Conservation (phyloP, 768 basidiomycete genomes). For the Mycena belliarum region DNA sequence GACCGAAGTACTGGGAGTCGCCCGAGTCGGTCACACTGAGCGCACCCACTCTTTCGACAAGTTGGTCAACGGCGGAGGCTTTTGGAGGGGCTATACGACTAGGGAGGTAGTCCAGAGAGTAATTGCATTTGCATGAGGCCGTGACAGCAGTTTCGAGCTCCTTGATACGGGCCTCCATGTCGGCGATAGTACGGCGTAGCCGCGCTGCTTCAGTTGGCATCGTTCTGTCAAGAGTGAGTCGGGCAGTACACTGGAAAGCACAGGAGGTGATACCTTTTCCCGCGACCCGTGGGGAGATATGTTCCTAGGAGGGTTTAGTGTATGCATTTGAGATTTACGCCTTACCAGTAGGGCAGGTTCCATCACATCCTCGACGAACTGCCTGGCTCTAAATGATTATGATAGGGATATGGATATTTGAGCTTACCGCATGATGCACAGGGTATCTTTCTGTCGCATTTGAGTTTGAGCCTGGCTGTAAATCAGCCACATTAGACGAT, state of each 20-base stretch:
- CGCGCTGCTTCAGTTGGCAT: slow-evolving; percentile 8
- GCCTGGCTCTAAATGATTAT: too few relatives aligned
- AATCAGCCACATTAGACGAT: background rate
- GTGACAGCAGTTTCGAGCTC: slow-evolving; percentile 4
- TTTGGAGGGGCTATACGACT: background rate
- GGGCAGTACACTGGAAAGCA: too few relatives aligned
- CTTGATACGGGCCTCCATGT: slow-evolving; percentile 1
- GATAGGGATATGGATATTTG: too few relatives aligned
- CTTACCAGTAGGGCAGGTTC: slow-evolving; percentile 6
- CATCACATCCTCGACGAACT: slow-evolving; percentile 9
- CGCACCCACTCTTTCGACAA: slow-evolving; percentile 3
- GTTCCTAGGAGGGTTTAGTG: background rate
- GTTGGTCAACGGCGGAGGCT: background rate
- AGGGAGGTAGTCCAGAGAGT: background rate
- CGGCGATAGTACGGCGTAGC: background rate
- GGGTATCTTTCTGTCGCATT: slow-evolving; percentile 9
- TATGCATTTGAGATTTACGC: background rate
- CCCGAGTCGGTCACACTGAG: background rate
- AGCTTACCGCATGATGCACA: slow-evolving; percentile 9
- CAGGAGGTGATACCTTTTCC: background rate
- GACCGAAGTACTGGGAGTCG: slow-evolving; percentile 1
- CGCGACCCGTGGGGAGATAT: slow-evolving; percentile 8
- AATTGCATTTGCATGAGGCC: background rate
- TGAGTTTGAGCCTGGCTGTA: slow-evolving; percentile 12
- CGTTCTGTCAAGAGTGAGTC: background rate